These are phyloP conservation scores for Scheffersomyces ergatensis DNA, from an alignment of 805 yeast species.

Conservation along the genomic window DNA sequence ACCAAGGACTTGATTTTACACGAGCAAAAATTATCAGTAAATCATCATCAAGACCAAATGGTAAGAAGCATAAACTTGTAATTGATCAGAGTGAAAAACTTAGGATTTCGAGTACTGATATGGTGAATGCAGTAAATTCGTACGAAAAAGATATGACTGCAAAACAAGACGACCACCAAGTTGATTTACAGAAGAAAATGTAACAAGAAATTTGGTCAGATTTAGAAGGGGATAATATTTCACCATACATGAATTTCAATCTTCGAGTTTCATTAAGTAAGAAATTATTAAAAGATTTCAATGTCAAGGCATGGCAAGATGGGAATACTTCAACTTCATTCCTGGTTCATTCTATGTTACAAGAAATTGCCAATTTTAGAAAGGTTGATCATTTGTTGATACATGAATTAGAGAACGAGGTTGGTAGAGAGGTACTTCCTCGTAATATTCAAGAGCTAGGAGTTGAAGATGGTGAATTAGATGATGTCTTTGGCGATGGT, in stretches of 20 bases:
- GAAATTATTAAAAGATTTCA: neutral
- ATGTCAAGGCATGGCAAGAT: neutral
- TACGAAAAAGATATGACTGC: neutral
- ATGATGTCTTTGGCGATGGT: neutral
- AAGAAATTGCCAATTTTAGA: neutral
- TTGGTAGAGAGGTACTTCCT: conserved; percentile 9
- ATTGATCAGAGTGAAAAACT: neutral
- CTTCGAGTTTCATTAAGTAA: neutral
- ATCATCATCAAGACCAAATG: neutral
- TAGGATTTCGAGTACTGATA: neutral
- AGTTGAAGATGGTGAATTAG: conserved; percentile 1
- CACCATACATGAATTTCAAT: neutral
- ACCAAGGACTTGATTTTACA: neutral
- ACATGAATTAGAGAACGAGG: conserved; percentile 2
- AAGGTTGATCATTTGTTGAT: neutral
- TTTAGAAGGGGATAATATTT: neutral
- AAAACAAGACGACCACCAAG: neutral
- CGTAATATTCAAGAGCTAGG: neutral
- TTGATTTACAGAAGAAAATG: neutral
- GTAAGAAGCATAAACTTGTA: neutral
- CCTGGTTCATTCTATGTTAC: neutral
- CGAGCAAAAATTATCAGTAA: neutral
- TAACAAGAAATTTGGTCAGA: neutral
- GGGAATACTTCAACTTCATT: neutral
- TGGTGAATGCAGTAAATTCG: neutral